Evolutionary conservation across 2,329 filamentous ascomycete genomes (phyloP), one percentile per base, ranked within the genome.

Genomic region (Fusarium multiceps): DNA sequence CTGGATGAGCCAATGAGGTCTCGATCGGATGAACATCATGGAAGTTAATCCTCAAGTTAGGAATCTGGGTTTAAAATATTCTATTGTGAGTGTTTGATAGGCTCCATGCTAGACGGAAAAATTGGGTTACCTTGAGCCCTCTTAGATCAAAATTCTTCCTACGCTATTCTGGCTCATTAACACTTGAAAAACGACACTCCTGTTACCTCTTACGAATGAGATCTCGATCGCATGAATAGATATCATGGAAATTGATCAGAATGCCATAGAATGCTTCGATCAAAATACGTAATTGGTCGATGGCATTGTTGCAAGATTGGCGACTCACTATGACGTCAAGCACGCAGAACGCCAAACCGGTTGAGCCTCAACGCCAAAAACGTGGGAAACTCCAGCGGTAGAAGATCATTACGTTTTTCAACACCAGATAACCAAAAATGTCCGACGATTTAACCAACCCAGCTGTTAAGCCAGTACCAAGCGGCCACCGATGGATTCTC

Each of bases 401-500:
- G 2, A 37, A 32, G 5, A 23, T 6, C n/a, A 42, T 7, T 4
- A 14, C 4, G 1, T 1, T 3, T 3, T 6, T 21, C 6, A 12
- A 2, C 2, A 25, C 4, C 5, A 11, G 7, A 16, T 5, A 25
- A 41, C 13, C 6, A 16, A 41, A 18, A 3, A 64, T 66, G 63
- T 11, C 37, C 3, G 11, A 46, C 4, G 25, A 55, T 16, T 4
- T 50, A 0, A 66, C 42, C 4, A 37, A 55, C 8, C 43, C 61
- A 1, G 16, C 32, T 16, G 10, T 3, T 0, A 69, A 55, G 18
- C 60, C 51, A 3, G 65, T 58, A 0, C 55, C 60, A 2, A 34
- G 51, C 6, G 60, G 49, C 16, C 66, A 69, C 23, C 66, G 66
- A 54, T 69, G 66, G 66, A 69, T 69, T 3, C 66, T 69, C 1